A percentile compares a stretch with the other conserved stretches of the same genome.
Evolutionary conservation across 371 early-diverging fungal genomes (phyloP).

Genomic region (Apophysomyces variabilis): DNA sequence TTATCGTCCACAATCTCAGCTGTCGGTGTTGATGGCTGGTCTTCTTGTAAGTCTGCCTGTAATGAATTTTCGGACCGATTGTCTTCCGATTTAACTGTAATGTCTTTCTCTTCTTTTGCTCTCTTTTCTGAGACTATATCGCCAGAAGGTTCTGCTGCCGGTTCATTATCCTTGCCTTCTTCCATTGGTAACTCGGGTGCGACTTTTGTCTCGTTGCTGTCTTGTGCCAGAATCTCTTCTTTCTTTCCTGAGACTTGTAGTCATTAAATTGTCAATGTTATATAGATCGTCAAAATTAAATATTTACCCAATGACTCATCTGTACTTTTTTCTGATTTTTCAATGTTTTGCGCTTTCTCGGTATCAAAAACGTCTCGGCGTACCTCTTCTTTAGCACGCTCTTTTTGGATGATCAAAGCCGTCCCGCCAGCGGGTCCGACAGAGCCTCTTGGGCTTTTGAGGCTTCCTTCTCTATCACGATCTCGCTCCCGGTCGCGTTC

Average conservation of each 20-base stretch:
- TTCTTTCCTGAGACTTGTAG: not conserved
- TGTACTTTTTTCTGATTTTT: not conserved
- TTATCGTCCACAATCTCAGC: not conserved
- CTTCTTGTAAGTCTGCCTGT: not conserved
- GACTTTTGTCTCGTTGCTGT: not conserved
- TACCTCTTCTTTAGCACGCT: conserved; percentile 4
- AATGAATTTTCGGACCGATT: too few relatives aligned
- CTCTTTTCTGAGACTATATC: not conserved
- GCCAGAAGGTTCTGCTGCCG: not conserved
- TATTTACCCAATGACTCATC: not conserved
- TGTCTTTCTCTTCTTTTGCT: not conserved
- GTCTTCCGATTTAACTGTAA: not conserved
- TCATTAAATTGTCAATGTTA: not conserved
- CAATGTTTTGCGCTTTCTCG: not conserved
- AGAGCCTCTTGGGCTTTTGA: conserved; percentile 28
- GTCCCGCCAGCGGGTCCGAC: conserved; percentile 12
- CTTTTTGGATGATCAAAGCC: conserved; percentile 8
- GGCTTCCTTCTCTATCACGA: conserved; percentile 37
- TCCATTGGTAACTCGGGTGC: too few relatives aligned
- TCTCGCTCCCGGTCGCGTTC: conserved; percentile 28
- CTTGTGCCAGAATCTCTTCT: not conserved
- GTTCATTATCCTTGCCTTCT: too few relatives aligned
- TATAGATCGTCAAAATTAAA: not conserved
- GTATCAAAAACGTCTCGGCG: not conserved
- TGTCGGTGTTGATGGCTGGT: not conserved